Evolutionary conservation across 345 rosid genomes (phyloP).

Genomic region (Odontarrhena argentea): DNA sequence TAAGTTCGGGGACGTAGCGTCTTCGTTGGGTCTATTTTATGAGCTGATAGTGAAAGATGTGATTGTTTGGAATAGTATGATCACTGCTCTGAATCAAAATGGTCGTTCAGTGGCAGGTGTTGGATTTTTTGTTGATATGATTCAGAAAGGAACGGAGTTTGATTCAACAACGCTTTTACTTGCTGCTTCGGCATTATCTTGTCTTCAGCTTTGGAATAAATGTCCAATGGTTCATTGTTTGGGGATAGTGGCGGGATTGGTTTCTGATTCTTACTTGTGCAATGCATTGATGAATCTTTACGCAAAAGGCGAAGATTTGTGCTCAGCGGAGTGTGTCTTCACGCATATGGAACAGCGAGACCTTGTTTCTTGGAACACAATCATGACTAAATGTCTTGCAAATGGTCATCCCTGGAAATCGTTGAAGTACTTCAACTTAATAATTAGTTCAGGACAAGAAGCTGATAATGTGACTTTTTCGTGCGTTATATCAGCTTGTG

Average conservation of each 20-base stretch:
- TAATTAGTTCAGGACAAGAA: constrained; percentile 46
- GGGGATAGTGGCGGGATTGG: constrained; percentile 49
- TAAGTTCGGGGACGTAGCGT: constrained; percentile 41
- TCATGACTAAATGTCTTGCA: constrained; percentile 52
- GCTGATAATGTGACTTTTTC: constrained; percentile 55
- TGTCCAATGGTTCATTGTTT: constrained; percentile 51
- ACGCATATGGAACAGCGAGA: constrained; percentile 47
- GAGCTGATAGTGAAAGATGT: constrained; percentile 51
- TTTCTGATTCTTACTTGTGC: constrained; percentile 47
- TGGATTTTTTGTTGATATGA: constrained; percentile 47
- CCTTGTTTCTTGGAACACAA: constrained; percentile 65
- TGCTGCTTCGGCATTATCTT: constrained; percentile 43
- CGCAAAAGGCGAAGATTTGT: constrained; percentile 57
- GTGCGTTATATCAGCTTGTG: constrained; percentile 54
- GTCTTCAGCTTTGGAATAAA: constrained; percentile 29
- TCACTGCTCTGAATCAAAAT: constrained; percentile 54
- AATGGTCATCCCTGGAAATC: constrained; percentile 47
- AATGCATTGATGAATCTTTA: constrained; percentile 61
- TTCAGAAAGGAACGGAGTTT: constrained; percentile 46
- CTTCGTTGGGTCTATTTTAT: constrained; percentile 46
- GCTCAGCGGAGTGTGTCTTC: constrained; percentile 49
- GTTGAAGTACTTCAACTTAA: constrained; percentile 47
- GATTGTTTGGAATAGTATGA: constrained; percentile 63
- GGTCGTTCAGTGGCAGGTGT: constrained; percentile 39
- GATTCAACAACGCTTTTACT: constrained; percentile 63